Percentiles rank a stretch among this genome's conserved stretches.
Conservation (phyloP, 1,284 basidiomycete genomes). For the Trichosporon faecale region DNA sequence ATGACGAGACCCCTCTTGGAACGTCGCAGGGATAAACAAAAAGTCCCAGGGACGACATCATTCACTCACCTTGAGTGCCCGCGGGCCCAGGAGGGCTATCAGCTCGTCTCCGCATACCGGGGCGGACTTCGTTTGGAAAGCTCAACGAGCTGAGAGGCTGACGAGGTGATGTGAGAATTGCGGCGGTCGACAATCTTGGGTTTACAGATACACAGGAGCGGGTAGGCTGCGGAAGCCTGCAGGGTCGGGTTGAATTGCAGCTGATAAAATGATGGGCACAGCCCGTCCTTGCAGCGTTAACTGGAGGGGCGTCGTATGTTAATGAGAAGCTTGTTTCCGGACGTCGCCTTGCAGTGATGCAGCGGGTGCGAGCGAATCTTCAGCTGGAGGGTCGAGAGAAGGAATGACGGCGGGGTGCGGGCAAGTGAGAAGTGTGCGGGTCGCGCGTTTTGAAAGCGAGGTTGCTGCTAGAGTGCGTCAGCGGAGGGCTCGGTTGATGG, state of each 20-base stretch:
- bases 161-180: slow-evolving; percentile 10
- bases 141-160: background rate
- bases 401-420: background rate
- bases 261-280: slow-evolving; percentile 3
- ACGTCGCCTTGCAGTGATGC: background rate
- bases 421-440: background rate
- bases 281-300: background rate
- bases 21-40: background rate
- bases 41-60: background rate
- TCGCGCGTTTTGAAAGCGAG: background rate
- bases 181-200: slow-evolving; percentile 10
- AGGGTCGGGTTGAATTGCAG: slow-evolving; percentile 6
- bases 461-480: background rate
- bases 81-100: slow-evolving; percentile 8
- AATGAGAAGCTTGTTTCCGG: background rate
- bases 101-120: slow-evolving; percentile 7
- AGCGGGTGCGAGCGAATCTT: background rate
- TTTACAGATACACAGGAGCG: slow-evolving; percentile 2
- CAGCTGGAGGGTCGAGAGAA: background rate
- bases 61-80: slow-evolving; percentile 1
- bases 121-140: slow-evolving; percentile 8
- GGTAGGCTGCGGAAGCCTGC: slow-evolving; percentile 8
- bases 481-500: background rate
- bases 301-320: background rate
- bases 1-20: background rate